Conservation (phyloP, 169 alveolate species). For the Plasmodium fragile region DNA sequence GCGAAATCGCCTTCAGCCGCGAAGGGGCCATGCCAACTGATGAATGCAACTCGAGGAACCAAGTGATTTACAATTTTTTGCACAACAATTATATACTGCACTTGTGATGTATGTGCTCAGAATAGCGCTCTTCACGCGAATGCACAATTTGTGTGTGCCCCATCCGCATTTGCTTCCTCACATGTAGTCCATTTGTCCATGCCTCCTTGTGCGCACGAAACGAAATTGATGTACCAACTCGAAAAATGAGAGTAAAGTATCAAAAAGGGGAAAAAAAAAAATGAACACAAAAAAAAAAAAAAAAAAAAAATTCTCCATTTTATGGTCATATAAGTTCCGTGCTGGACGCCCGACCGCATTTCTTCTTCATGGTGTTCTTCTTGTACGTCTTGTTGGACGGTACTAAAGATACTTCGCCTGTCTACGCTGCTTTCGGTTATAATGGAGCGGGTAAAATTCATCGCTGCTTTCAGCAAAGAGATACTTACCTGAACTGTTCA, state of each 20-base stretch:
- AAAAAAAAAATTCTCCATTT: neutral
- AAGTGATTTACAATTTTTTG: conserved; percentile 49
- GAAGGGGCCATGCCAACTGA: conserved; percentile 8
- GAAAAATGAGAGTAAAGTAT: no score
- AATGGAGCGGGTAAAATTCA: conserved; percentile 73
- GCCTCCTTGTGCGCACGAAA: neutral
- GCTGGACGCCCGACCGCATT: neutral
- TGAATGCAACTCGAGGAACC: neutral
- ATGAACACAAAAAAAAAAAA: neutral
- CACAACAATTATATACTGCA: conserved; percentile 41
- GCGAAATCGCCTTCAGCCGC: neutral
- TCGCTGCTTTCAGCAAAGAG: conserved; percentile 27
- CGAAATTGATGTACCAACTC: neutral
- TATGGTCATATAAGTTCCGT: neutral
- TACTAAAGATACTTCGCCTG: conserved; percentile 39
- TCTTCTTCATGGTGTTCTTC: no score
- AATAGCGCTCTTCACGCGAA: neutral
- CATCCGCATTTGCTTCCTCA: neutral
- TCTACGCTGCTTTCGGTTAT: conserved; percentile 45
- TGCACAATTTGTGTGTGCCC: neutral
- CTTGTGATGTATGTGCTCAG: neutral
- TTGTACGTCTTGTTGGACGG: no score
- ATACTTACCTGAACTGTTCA: conserved; percentile 80
- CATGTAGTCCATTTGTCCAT: neutral
- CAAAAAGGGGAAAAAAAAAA: neutral